These are phyloP conservation scores for Peronospora farinosa DNA, from an alignment of 352 stramenopile species.

Conservation along the genomic window DNA sequence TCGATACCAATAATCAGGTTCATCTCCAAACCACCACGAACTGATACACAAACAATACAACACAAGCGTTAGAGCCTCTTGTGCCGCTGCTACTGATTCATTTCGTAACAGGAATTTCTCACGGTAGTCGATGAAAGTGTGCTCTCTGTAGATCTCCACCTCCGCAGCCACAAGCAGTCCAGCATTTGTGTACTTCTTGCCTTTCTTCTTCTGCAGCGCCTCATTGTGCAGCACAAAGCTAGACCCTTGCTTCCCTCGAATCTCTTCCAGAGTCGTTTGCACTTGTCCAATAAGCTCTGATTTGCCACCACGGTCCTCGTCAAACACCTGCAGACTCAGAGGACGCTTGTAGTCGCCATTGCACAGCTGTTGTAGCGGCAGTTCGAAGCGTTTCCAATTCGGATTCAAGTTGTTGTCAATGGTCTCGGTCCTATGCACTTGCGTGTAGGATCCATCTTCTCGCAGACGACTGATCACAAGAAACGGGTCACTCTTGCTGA, in stretches of 20 bases:
- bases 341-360: slow-evolving; percentile 66
- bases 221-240: slow-evolving; percentile 58
- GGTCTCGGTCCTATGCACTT: slow-evolving; percentile 60
- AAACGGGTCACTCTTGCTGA: slow-evolving; percentile 59
- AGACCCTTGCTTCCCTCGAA: slow-evolving; percentile 44
- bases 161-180: slow-evolving; percentile 41
- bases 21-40: slow-evolving; percentile 84
- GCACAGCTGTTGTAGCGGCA: slow-evolving; percentile 66
- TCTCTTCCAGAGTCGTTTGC: slow-evolving; percentile 49
- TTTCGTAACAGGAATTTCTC: slow-evolving; percentile 9
- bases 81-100: background rate
- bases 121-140: slow-evolving; percentile 61
- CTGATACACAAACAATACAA: slow-evolving; percentile 19
- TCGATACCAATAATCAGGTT: slow-evolving; percentile 68
- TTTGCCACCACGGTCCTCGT: slow-evolving; percentile 65
- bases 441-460: slow-evolving; percentile 50
- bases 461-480: slow-evolving; percentile 49
- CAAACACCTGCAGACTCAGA: slow-evolving; percentile 74
- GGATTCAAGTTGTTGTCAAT: slow-evolving; percentile 73
- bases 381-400: slow-evolving; percentile 47
- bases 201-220: slow-evolving; percentile 50
- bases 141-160: slow-evolving; percentile 35
- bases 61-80: slow-evolving; percentile 3
- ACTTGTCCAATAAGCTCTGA: slow-evolving; percentile 66
- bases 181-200: slow-evolving; percentile 66